Percentiles rank a stretch among this genome's conserved stretches.
Evolutionary conservation across 1,139 yeast genomes (phyloP).

Genomic region (Taiozyma onychis): DNA sequence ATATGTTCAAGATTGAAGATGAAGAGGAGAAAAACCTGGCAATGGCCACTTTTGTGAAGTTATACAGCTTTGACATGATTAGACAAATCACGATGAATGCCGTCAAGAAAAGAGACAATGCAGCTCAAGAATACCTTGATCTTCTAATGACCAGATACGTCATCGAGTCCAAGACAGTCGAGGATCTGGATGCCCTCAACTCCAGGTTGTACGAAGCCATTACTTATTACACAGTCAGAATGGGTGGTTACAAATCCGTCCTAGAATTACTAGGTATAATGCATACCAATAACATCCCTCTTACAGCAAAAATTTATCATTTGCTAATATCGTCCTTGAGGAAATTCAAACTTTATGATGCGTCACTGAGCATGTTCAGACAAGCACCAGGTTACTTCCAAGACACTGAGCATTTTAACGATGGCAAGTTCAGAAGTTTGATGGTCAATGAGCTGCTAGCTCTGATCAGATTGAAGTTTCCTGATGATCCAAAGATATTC

Average conservation of each 20-base stretch:
- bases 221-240: slow-evolving; percentile 11
- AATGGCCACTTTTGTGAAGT: slow-evolving; percentile 7
- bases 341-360: slow-evolving; percentile 15
- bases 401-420: background rate
- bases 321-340: slow-evolving; percentile 14
- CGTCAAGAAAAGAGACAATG: slow-evolving; percentile 7
- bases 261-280: slow-evolving; percentile 11
- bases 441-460: slow-evolving; percentile 14
- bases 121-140: slow-evolving; percentile 14
- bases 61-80: slow-evolving; percentile 16
- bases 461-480: slow-evolving; percentile 15
- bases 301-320: slow-evolving; percentile 12
- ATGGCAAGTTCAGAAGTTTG: slow-evolving; percentile 2
- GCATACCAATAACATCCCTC: slow-evolving; percentile 7
- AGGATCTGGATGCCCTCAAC: background rate
- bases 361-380: slow-evolving; percentile 11
- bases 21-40: background rate
- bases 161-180: background rate
- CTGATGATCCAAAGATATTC: slow-evolving; percentile 13
- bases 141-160: slow-evolving; percentile 9
- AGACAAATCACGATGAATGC: slow-evolving; percentile 11
- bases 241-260: slow-evolving; percentile 13
- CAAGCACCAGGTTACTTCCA: slow-evolving; percentile 11
- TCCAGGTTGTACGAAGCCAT: slow-evolving; percentile 13
- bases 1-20: slow-evolving; percentile 2